These are phyloP conservation scores for Asterophora lycoperdoides DNA, from an alignment of 768 basidiomycete genomes.

Conservation along the genomic window DNA sequence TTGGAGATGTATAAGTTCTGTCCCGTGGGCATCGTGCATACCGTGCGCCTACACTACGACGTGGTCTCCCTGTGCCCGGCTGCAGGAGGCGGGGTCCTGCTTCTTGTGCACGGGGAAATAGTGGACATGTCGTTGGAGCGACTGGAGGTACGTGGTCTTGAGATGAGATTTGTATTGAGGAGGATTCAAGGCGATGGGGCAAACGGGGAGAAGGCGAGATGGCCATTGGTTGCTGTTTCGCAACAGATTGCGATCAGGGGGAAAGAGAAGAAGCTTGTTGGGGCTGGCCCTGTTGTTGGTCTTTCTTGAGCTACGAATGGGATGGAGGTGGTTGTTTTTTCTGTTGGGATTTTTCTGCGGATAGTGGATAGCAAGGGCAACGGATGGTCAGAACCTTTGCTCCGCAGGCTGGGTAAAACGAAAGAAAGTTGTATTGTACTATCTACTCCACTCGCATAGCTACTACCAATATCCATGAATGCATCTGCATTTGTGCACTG, in stretches of 20 bases:
- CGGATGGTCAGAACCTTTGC: too few relatives aligned
- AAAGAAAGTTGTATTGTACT: too few relatives aligned
- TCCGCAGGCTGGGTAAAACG: too few relatives aligned
- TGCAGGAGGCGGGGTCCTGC: slow-evolving; percentile 18
- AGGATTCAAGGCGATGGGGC: slow-evolving; percentile 1
- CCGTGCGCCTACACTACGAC: slow-evolving; percentile 20
- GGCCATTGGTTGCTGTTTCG: slow-evolving; percentile 27
- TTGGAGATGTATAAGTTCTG: slow-evolving; percentile 20
- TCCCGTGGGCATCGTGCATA: slow-evolving; percentile 1
- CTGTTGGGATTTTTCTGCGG: too few relatives aligned
- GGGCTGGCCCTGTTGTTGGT: background rate
- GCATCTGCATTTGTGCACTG: too few relatives aligned
- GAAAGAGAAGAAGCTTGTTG: background rate
- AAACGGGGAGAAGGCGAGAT: background rate
- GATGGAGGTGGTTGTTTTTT: background rate
- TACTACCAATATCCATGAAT: too few relatives aligned
- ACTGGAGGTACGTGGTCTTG: slow-evolving; percentile 13
- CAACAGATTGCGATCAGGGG: slow-evolving; percentile 20
- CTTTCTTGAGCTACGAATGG: background rate
- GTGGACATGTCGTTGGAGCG: slow-evolving; percentile 10
- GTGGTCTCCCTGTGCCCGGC: slow-evolving; percentile 13
- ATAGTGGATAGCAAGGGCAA: too few relatives aligned
- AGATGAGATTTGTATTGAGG: slow-evolving; percentile 29
- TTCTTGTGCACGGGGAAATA: slow-evolving; percentile 25
- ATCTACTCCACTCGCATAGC: too few relatives aligned